Percentiles rank a stretch among this genome's conserved stretches.
These are phyloP conservation scores for Pleurotus eryngii DNA, from an alignment of 768 basidiomycete species.

Conservation along the genomic window DNA sequence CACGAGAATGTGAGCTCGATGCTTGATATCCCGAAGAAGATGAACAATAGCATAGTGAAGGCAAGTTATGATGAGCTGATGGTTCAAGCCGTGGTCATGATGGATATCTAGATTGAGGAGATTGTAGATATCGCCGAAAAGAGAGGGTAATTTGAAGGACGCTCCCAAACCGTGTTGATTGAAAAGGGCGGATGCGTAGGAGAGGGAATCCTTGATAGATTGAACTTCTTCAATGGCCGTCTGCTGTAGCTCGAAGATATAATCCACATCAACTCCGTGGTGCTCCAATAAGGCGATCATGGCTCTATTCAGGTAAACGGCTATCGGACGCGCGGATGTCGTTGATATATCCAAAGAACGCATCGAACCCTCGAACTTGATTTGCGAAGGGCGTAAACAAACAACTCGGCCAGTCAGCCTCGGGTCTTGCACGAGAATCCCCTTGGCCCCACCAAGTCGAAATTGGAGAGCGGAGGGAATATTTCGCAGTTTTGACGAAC, in stretches of 20 bases:
- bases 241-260: conserved; percentile 35
- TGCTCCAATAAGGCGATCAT: conserved; percentile 47
- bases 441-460: conserved; percentile 44
- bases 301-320: conserved; percentile 43
- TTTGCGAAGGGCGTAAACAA: conserved; percentile 40
- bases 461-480: conserved; percentile 42
- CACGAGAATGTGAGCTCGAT: conserved; percentile 46
- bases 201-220: conserved; percentile 28
- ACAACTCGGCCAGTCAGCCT: conserved; percentile 30
- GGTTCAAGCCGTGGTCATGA: conserved; percentile 12
- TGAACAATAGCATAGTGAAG: conserved; percentile 40
- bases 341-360: conserved; percentile 46
- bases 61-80: conserved; percentile 33
- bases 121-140: conserved; percentile 33
- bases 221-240: conserved; percentile 33
- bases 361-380: conserved; percentile 41
- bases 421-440: conserved; percentile 44
- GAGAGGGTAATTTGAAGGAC: conserved; percentile 41
- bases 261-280: conserved; percentile 29
- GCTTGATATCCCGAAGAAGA: conserved; percentile 49
- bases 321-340: conserved; percentile 39
- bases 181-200: conserved; percentile 33
- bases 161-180: conserved; percentile 41
- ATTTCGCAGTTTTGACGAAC: conserved; percentile 10
- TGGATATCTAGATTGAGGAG: conserved; percentile 27